These are phyloP conservation scores for Fomitopsis pinicola DNA, from an alignment of 1,284 basidiomycete species.

Conservation along the genomic window DNA sequence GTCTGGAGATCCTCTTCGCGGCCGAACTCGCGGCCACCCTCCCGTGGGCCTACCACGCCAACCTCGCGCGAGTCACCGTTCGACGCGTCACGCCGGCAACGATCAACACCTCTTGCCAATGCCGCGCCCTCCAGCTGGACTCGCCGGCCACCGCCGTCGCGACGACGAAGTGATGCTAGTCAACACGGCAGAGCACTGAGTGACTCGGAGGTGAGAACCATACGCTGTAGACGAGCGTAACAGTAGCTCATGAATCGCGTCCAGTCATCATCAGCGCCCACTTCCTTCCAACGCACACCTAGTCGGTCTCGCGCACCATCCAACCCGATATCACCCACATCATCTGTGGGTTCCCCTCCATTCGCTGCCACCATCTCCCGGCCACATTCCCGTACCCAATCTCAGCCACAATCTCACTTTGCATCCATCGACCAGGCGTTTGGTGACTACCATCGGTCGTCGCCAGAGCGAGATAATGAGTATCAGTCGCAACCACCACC, in stretches of 20 bases:
- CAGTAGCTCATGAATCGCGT: slow-evolving; percentile 9
- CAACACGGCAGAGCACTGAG: slow-evolving; percentile 43
- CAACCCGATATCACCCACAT: slow-evolving; percentile 56
- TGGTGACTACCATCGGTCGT: slow-evolving; percentile 30
- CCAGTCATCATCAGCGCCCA: slow-evolving; percentile 25
- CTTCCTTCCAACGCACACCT: slow-evolving; percentile 36
- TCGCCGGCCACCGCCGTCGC: slow-evolving; percentile 55
- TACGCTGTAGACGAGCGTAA: neutral
- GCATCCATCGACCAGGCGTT: slow-evolving; percentile 20
- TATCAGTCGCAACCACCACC: slow-evolving; percentile 3
- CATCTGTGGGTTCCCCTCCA: slow-evolving; percentile 36
- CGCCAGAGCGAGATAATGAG: slow-evolving; percentile 19
- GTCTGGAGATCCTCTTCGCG: slow-evolving; percentile 35
- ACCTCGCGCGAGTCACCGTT: slow-evolving; percentile 48
- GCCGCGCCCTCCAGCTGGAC: slow-evolving; percentile 70
- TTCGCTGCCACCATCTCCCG: slow-evolving; percentile 40
- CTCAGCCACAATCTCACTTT: slow-evolving; percentile 35
- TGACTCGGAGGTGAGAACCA: slow-evolving; percentile 60
- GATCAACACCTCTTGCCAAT: slow-evolving; percentile 52
- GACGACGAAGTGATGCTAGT: slow-evolving; percentile 67
- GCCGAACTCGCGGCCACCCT: slow-evolving; percentile 12
- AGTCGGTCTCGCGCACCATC: slow-evolving; percentile 58
- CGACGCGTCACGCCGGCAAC: slow-evolving; percentile 59
- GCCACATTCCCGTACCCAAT: slow-evolving; percentile 57
- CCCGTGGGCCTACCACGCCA: slow-evolving; percentile 40